A percentile compares a stretch with the other conserved stretches of the same genome.
phyloP scores from a whole-genome alignment of 2,329 filamentous ascomycete genomes.

The Colletotrichum sp. region DNA sequence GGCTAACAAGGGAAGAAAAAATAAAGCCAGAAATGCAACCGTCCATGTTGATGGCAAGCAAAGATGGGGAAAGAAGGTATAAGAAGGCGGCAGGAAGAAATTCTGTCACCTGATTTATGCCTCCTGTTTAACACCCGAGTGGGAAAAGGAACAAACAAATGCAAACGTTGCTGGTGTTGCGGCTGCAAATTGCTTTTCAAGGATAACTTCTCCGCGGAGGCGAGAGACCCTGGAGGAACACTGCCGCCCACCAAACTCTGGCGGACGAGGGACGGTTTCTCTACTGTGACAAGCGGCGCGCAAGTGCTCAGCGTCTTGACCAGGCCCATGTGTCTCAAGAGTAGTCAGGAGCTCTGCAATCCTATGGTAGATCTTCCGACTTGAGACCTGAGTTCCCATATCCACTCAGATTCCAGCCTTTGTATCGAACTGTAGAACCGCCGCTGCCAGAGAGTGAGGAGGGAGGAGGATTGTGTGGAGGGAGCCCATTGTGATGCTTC shows the following conservation, averaged over 20 bases:
- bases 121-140: neutral
- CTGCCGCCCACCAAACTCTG: constrained; percentile 11
- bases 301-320: neutral
- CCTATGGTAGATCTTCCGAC: constrained; percentile 33
- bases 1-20: neutral
- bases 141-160: neutral
- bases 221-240: constrained; percentile 6
- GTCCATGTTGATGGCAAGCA: neutral
- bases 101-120: neutral
- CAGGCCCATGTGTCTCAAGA: neutral
- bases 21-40: neutral
- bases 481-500: constrained; percentile 32
- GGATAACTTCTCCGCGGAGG: constrained; percentile 18
- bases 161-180: neutral
- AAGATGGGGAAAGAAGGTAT: neutral
- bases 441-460: constrained; percentile 25
- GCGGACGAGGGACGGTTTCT: neutral
- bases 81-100: neutral
- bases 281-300: neutral
- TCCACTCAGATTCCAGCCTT: constrained; percentile 43
- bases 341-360: constrained; percentile 8
- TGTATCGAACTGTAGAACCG: constrained; percentile 33
- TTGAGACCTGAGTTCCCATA: constrained; percentile 44
- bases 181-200: neutral
- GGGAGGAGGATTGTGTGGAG: constrained; percentile 37